Base-by-base conservation (phyloP, 768 basidiomycete species). In the Lactifluus pinguis region DNA sequence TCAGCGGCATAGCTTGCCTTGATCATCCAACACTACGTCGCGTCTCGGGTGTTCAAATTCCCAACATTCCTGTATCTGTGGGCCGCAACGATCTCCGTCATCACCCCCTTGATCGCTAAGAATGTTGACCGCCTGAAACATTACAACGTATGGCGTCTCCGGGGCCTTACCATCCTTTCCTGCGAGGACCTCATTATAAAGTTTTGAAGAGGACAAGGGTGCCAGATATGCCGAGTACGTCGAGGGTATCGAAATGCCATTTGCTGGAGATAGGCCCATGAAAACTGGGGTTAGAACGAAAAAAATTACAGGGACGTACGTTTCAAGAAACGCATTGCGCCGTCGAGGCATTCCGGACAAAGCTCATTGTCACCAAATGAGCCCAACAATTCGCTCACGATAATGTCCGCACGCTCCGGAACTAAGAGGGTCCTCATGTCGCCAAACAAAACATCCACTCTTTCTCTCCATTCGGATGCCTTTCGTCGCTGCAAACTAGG, bases 351-450 rank as follows among this genome's bases (percentile, higher is more conserved):
- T 72, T 99, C 97, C 0, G 97, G 97, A 69, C 93, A 95, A 51
- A 98, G 82, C 72, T 99, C 97, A 62, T 99, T 99, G 73, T 99
- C 97, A 1, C 95, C 97, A 75, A 99, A 98, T 4, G 92, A 95
- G 4, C 97, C 97, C 67, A 99, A 74, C 21, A 99, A 81, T 72
- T 99, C 97, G 75, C 90, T 95, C 68, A 99, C 87, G 60, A 99
- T 76, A 63, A 99, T 92, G 72, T 98, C 97, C 32, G 84, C 93
- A 65, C 82, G 79, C 67, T 97, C 92, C 6, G 95, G 94, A 1
- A 95, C 73, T 9, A 85, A 78, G 48, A 97, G 76, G 30, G 76
- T 76, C 15, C 97, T 80, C 97, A 99, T 98, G 72, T 99, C 97
- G 2, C 95, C 95, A 69, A 87, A 89, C n/a, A 98, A 68, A 41